phyloP scores from a whole-genome alignment of 140 eudicot genomes.

The Eryngium alpinum region DNA sequence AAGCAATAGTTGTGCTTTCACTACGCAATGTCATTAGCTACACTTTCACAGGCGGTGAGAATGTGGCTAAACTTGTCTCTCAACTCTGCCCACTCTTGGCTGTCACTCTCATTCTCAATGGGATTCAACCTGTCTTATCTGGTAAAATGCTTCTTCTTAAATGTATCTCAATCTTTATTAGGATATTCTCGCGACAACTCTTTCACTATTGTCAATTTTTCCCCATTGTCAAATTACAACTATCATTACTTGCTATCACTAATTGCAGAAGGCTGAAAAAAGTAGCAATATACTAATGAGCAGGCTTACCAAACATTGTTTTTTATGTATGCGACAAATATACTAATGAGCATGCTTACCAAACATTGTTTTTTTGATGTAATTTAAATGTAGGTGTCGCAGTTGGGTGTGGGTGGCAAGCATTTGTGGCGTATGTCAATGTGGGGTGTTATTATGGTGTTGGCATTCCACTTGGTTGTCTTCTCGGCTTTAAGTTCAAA shows the following conservation, averaged over 20 bases:
- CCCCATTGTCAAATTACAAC: background rate
- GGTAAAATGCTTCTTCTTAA: conserved; percentile 23
- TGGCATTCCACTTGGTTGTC: conserved; percentile 39
- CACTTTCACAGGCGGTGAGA: conserved; percentile 53
- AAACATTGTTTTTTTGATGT: no score
- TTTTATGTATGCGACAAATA: no score
- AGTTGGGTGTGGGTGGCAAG: conserved; percentile 52
- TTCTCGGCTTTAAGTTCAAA: conserved; percentile 38
- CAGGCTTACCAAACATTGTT: no score
- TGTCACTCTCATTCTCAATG: conserved; percentile 54
- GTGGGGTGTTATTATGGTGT: conserved; percentile 43
- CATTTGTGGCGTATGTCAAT: conserved; percentile 43
- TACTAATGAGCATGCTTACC: no score
- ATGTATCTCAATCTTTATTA: background rate
- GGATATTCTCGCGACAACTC: background rate
- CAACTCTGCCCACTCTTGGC: conserved; percentile 62
- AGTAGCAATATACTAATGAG: no score
- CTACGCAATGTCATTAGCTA: conserved; percentile 53
- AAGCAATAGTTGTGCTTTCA: conserved; percentile 32
- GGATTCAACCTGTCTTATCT: conserved; percentile 71
- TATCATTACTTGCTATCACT: background rate
- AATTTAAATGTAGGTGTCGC: conserved; percentile 47
- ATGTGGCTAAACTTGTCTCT: conserved; percentile 57
- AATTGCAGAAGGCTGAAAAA: no score
- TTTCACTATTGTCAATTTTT: background rate